These are phyloP conservation scores for Mollisia scopiformis DNA, from an alignment of 2,329 filamentous ascomycete genomes.

Conservation along the genomic window DNA sequence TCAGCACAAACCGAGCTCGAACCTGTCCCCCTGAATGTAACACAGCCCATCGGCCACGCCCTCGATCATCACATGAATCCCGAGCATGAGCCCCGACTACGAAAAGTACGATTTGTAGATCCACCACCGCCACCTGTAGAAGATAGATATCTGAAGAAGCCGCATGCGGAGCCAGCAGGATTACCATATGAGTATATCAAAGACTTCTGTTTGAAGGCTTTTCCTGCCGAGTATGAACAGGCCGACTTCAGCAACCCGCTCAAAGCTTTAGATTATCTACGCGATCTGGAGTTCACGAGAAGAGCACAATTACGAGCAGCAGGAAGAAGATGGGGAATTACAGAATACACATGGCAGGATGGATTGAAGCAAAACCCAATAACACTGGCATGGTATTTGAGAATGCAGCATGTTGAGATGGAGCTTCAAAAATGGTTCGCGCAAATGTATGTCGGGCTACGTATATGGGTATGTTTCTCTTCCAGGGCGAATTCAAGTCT, in stretches of 20 bases:
- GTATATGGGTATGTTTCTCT: conserved; percentile 33
- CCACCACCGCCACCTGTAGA: neutral
- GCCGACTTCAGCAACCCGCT: conserved; percentile 29
- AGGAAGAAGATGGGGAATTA: conserved; percentile 26
- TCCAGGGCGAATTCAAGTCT: no score
- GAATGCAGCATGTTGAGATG: conserved; percentile 25
- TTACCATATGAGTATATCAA: conserved; percentile 22
- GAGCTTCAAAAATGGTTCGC: conserved; percentile 27
- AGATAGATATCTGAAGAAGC: neutral
- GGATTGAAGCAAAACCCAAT: conserved; percentile 22
- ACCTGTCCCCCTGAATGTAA: neutral
- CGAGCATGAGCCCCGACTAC: conserved; percentile 21
- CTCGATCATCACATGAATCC: conserved; percentile 22
- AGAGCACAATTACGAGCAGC: conserved; percentile 23
- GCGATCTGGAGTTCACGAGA: conserved; percentile 30
- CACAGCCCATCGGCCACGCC: neutral
- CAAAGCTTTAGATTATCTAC: conserved; percentile 32
- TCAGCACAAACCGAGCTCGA: neutral
- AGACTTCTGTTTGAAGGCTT: conserved; percentile 23
- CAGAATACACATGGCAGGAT: conserved; percentile 27
- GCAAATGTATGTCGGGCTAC: conserved; percentile 26
- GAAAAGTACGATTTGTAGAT: conserved; percentile 16
- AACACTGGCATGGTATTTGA: conserved; percentile 29
- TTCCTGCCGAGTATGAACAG: conserved; percentile 22
- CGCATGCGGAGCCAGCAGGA: neutral